These are phyloP conservation scores for Metarhizium robertsii DNA, from an alignment of 2,329 filamentous ascomycete genomes.

Conservation along the genomic window DNA sequence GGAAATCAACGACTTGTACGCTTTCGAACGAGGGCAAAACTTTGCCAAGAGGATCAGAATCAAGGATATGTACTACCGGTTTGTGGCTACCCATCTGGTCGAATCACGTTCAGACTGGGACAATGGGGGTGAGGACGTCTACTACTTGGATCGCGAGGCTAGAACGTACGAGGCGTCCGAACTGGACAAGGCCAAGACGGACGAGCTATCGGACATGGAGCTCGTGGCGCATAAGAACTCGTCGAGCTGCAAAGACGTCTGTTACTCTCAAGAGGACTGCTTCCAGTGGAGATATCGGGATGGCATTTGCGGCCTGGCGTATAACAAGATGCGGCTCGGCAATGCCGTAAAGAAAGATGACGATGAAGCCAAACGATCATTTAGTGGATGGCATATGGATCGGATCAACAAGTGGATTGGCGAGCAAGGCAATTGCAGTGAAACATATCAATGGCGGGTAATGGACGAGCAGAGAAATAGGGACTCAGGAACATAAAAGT, in stretches of 20 bases:
- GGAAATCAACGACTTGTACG: slow-evolving; percentile 39
- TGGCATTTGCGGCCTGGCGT: slow-evolving; percentile 26
- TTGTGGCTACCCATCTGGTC: slow-evolving; percentile 31
- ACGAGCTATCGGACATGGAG: slow-evolving; percentile 25
- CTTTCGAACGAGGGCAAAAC: slow-evolving; percentile 39
- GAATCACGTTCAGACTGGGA: slow-evolving; percentile 39
- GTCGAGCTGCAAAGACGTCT: slow-evolving; percentile 34
- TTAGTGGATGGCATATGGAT: slow-evolving; percentile 32
- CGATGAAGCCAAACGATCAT: slow-evolving; percentile 17
- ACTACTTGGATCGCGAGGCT: slow-evolving; percentile 25
- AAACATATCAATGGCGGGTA: slow-evolving; percentile 2
- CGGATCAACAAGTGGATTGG: slow-evolving; percentile 30
- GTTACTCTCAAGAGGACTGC: slow-evolving; percentile 26
- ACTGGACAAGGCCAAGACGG: slow-evolving; percentile 19
- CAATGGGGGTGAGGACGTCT: slow-evolving; percentile 36
- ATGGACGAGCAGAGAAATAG: neutral
- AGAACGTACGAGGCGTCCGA: slow-evolving; percentile 20
- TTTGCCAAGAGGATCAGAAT: slow-evolving; percentile 24
- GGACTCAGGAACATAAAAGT: no score
- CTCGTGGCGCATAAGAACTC: slow-evolving; percentile 30
- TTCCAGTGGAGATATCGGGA: slow-evolving; percentile 31
- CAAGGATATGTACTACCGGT: slow-evolving; percentile 37
- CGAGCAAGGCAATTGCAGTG: slow-evolving; percentile 24
- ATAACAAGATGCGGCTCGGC: slow-evolving; percentile 26
- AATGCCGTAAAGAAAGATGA: slow-evolving; percentile 20